phyloP scores from a whole-genome alignment of 306 rosid species.

The Trichosanthes cucumerina region DNA sequence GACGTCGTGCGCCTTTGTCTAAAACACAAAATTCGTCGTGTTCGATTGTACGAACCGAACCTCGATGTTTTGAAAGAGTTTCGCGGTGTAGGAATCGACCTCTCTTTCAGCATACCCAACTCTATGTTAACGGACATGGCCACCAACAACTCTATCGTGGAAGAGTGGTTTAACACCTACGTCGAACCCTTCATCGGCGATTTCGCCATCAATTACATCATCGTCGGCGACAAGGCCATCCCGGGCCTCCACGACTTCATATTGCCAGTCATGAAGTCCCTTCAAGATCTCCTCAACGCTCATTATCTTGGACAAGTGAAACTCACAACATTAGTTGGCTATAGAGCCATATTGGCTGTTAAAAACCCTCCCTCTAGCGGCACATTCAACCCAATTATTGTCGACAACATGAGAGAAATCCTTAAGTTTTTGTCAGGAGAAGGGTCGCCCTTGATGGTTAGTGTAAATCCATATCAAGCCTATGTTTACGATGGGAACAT shows the following conservation, averaged over 20 bases:
- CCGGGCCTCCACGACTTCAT: slow-evolving; percentile 5
- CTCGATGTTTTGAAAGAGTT: background rate
- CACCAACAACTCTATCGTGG: background rate
- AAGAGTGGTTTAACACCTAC: slow-evolving; percentile 17
- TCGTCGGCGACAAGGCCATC: slow-evolving; percentile 21
- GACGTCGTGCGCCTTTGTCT: background rate
- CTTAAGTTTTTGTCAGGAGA: background rate
- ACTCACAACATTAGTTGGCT: slow-evolving; percentile 21
- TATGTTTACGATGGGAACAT: background rate
- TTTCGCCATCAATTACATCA: slow-evolving; percentile 8
- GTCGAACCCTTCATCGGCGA: slow-evolving; percentile 12
- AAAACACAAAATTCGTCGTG: background rate
- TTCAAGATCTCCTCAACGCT: slow-evolving; percentile 1
- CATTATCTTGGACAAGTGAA: background rate
- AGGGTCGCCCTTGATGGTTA: slow-evolving; percentile 23
- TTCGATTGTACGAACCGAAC: background rate
- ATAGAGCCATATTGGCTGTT: background rate
- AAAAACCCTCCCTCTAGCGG: slow-evolving; percentile 23
- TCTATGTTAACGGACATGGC: background rate
- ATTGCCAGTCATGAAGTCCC: slow-evolving; percentile 12
- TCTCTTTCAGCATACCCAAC: background rate
- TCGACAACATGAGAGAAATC: background rate
- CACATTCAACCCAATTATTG: background rate
- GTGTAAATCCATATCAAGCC: slow-evolving; percentile 16
- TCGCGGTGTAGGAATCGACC: background rate